Percentiles rank a stretch among this genome's conserved stretches.
Evolutionary conservation across 2,329 filamentous ascomycete genomes (phyloP).

Genomic region (Bipolaris gigantea): DNA sequence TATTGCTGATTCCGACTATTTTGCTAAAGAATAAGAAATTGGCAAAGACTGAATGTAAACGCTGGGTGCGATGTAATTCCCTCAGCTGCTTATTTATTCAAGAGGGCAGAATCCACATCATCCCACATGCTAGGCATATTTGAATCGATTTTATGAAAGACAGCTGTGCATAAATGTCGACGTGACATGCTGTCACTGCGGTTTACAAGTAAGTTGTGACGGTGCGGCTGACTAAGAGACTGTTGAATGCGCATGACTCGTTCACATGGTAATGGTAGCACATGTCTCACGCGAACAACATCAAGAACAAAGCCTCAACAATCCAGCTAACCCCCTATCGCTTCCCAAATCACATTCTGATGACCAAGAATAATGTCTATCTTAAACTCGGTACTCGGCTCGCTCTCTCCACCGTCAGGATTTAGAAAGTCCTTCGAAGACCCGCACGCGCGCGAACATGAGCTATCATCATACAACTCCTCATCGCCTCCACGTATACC

Average conservation of each 20-base stretch:
- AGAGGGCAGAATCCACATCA: neutral
- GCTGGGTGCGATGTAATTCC: neutral
- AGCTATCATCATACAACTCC: slow-evolving; percentile 39
- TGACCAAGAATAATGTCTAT: slow-evolving; percentile 32
- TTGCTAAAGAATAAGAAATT: neutral
- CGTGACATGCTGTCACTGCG: neutral
- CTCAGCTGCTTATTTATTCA: neutral
- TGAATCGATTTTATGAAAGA: too few relatives aligned
- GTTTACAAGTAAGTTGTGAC: slow-evolving; percentile 2
- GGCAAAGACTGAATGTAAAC: neutral
- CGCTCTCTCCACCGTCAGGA: slow-evolving; percentile 38
- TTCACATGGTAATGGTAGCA: slow-evolving; percentile 32
- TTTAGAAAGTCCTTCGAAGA: slow-evolving; percentile 43
- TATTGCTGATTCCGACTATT: neutral
- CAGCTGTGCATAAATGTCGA: neutral
- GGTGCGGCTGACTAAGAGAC: slow-evolving; percentile 26
- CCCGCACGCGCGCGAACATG: slow-evolving; percentile 38
- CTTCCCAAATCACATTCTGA: neutral
- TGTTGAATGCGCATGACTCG: slow-evolving; percentile 31
- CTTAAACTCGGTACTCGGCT: slow-evolving; percentile 42
- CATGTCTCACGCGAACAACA: slow-evolving; percentile 28
- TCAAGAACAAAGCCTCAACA: slow-evolving; percentile 4
- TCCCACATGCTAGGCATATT: neutral
- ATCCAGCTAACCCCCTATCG: slow-evolving; percentile 1
- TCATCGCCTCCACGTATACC: slow-evolving; percentile 39